Base-by-base conservation (phyloP, 306 rosid genomes). In the Citrullus colocynthis region DNA sequence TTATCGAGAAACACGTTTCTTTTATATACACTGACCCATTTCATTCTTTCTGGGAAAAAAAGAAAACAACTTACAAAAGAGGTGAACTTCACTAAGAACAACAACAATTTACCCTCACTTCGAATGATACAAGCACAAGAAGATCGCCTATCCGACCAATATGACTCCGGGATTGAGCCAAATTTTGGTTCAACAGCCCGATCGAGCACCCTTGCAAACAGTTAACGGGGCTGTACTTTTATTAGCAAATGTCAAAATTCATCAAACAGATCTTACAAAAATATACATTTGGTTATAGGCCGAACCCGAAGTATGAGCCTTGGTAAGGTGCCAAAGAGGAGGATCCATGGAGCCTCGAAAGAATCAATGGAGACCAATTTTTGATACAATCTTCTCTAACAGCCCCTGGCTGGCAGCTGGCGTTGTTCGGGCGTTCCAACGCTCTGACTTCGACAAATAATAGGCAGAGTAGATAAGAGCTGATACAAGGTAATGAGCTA, bases 401-500 rank as follows among this genome's bases (percentile, higher is more conserved):
- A 28, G 61, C 59, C 77, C 77, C 60, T 32, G 61, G 61, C 28
- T 51, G 42, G 45, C 17, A 20, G 61, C 28, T 51, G 42, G 30
- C 17, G 21, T 48, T 71, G 41, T 24, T 14, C 5, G 18, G 52
- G 37, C n/a, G 4, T 37, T n/a, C 78, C 65, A 56, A 11, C 7
- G 20, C 78, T 37, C 78, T 11, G 41, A 18, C 52, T 75, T 54
- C 32, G 37, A 42, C n/a, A 21, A 64, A 14, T 5, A 67, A 13
- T 20, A 13, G 59, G 48, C 76, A 15, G 66, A 79, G 44, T 45
- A 71, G 76, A 80, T 49, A 59, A 80, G 13, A 52, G 39, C 72
- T 78, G 82, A 32, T 18, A 51, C 86, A 77, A 65, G 84, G 86
- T 80, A 83, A 77, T 82, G 78, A 80, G 87, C 81, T 81, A 84